Base-by-base conservation (phyloP, 352 stramenopile genomes). In the Albugo candida region DNA sequence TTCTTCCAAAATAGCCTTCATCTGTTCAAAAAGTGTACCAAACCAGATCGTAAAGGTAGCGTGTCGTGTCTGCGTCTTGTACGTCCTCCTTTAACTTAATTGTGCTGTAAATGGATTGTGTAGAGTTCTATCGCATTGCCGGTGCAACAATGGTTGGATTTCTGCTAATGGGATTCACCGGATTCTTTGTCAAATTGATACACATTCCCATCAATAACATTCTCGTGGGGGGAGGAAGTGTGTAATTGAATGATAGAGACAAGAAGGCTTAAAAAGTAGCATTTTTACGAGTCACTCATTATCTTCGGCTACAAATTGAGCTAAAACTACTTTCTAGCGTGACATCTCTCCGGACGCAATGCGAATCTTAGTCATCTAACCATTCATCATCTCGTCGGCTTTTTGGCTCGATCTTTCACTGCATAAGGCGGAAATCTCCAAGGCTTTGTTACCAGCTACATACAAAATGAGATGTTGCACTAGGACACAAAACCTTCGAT, bases 191-290 rank as follows among this genome's bases (percentile, higher is more conserved):
- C 55, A 98, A 99, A 83, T 83, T 99, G 49, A 86, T 99, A 63
- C 94, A 98, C 79, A 99, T 99, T 61, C 95, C 95, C 37, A 98
- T 99, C 74, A 99, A 99, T 83, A 98, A 99, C 77, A 98, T 99
- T 74, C 77, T 99, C 34, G 85, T 97, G 53, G 86, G 88, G 58
- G 76, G 67, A 27, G 68, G 74, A 41, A 82, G 72, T 58, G 66
- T 72, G 41, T 93, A 87, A 69, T 36, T 57, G 11, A 20, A 31
- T 51, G 40, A 39, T 39, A 44, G 50, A 55, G 50, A 47, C 3
- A 47, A 24, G 3, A 43, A 24, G 38, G 8, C 17, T 43, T 10
- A 24, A 19, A 19, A 19, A 3, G 3, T 19, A 43, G 20, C 17
- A 8, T 24, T 43, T n/a, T 24, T 10, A 43, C 38, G 17, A 43